Conservation (phyloP, 805 yeast genomes). For the Wickerhamomyces canadensis region DNA sequence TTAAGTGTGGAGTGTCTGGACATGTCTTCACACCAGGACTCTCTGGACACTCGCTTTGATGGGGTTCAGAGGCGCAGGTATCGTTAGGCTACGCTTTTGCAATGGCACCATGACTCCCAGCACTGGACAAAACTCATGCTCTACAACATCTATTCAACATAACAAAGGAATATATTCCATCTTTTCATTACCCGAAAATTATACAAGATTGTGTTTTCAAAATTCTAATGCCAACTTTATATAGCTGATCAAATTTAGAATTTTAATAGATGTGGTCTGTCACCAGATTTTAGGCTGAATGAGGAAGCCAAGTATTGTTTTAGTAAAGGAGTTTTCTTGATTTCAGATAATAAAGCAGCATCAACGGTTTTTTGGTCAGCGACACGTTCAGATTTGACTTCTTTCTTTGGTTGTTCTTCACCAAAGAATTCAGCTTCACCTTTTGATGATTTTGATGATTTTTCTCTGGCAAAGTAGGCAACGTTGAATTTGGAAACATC, state of each 20-base stretch:
- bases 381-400: slow-evolving; percentile 87
- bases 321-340: slow-evolving; percentile 95
- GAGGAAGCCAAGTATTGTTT: slow-evolving; percentile 94
- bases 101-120: too few relatives aligned
- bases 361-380: slow-evolving; percentile 97
- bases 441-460: slow-evolving; percentile 74
- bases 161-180: slow-evolving; percentile 18
- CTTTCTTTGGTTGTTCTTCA: slow-evolving; percentile 70
- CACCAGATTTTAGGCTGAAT: slow-evolving; percentile 97
- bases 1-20: too few relatives aligned
- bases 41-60: too few relatives aligned
- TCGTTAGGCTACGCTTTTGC: too few relatives aligned
- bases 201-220: slow-evolving; percentile 13
- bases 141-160: slow-evolving; percentile 8
- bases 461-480: slow-evolving; percentile 96
- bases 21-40: too few relatives aligned
- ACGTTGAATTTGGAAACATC: slow-evolving; percentile 89
- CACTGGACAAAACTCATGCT: too few relatives aligned
- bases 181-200: slow-evolving; percentile 20
- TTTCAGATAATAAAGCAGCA: slow-evolving; percentile 84
- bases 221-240: too few relatives aligned
- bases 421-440: slow-evolving; percentile 92
- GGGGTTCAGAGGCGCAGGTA: too few relatives aligned
- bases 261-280: slow-evolving; percentile 97
- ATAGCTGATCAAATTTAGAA: slow-evolving; percentile 72